These are phyloP conservation scores for Trypanosoma congolense DNA, from an alignment of 208 protist species.

Conservation along the genomic window DNA sequence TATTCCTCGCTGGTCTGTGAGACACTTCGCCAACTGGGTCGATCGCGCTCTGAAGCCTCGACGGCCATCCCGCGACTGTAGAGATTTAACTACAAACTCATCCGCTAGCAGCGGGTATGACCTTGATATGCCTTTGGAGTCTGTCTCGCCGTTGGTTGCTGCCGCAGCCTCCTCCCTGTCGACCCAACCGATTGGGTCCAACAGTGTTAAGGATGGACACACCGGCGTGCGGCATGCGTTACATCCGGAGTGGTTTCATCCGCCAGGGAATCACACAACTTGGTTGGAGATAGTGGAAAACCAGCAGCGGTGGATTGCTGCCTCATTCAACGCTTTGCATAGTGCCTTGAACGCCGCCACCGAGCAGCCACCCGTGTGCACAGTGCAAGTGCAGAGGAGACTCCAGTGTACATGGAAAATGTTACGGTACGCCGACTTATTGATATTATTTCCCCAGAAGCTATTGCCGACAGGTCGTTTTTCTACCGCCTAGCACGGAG, in stretches of 20 bases:
- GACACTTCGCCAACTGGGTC: slow-evolving; percentile 71
- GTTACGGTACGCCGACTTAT: slow-evolving; percentile 42
- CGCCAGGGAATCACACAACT: slow-evolving; percentile 40
- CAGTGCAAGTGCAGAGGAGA: slow-evolving; percentile 46
- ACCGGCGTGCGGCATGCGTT: slow-evolving; percentile 22
- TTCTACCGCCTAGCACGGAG: slow-evolving; percentile 45
- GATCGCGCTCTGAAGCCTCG: slow-evolving; percentile 36
- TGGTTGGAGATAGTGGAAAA: slow-evolving; percentile 46
- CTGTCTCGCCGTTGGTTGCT: neutral
- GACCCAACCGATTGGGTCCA: neutral
- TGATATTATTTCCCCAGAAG: slow-evolving; percentile 46
- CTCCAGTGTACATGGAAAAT: slow-evolving; percentile 30
- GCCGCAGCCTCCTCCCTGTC: neutral
- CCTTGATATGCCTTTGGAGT: neutral
- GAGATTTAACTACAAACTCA: too few relatives aligned
- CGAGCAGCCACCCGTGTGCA: slow-evolving; percentile 18
- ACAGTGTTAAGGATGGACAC: neutral
- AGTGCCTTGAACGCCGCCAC: slow-evolving; percentile 34
- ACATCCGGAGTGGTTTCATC: slow-evolving; percentile 55
- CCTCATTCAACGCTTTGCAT: slow-evolving; percentile 72
- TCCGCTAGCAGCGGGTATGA: neutral
- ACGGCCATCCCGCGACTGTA: too few relatives aligned
- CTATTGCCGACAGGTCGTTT: slow-evolving; percentile 26
- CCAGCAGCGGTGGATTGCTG: slow-evolving; percentile 67
- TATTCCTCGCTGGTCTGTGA: slow-evolving; percentile 65